A percentile compares a stretch with the other conserved stretches of the same genome.
These are phyloP conservation scores for Populus nigra DNA, from an alignment of 345 rosid genomes.

Conservation along the genomic window DNA sequence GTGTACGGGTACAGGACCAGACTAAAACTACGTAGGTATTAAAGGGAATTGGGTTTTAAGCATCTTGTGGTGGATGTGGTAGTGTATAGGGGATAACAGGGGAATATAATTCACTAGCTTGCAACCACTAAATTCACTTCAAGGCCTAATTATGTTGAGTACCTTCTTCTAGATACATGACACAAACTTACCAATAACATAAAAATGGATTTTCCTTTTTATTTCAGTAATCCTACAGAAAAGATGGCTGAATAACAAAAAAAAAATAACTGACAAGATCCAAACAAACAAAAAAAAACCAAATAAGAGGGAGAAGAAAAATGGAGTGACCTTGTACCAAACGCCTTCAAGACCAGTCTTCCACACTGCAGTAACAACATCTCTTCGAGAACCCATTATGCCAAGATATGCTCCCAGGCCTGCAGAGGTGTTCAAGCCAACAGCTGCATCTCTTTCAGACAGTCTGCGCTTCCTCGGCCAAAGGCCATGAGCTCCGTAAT, in stretches of 20 bases:
- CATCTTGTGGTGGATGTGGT: neutral
- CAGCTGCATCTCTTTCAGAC: conserved; percentile 98
- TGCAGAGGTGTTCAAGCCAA: conserved; percentile 86
- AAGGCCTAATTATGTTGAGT: neutral
- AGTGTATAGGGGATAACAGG: neutral
- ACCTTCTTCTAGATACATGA: conserved; percentile 1
- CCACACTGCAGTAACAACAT: conserved; percentile 93
- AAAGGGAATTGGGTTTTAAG: neutral
- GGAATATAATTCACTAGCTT: neutral
- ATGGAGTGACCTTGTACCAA: conserved; percentile 78
- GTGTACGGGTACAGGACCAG: neutral
- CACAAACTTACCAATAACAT: neutral
- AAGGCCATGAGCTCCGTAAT: conserved; percentile 62
- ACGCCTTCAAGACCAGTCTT: conserved; percentile 92
- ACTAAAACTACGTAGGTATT: neutral
- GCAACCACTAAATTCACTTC: neutral
- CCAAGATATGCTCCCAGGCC: conserved; percentile 98
- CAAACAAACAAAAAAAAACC: neutral
- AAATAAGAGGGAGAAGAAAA: neutral
- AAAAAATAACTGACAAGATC: neutral
- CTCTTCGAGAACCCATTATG: conserved; percentile 97
- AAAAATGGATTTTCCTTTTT: neutral
- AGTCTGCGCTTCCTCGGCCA: conserved; percentile 97
- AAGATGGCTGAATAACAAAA: neutral
- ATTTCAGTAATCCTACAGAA: neutral